phyloP scores from a whole-genome alignment of 805 yeast genomes.

The Cephaloascus albidus region DNA sequence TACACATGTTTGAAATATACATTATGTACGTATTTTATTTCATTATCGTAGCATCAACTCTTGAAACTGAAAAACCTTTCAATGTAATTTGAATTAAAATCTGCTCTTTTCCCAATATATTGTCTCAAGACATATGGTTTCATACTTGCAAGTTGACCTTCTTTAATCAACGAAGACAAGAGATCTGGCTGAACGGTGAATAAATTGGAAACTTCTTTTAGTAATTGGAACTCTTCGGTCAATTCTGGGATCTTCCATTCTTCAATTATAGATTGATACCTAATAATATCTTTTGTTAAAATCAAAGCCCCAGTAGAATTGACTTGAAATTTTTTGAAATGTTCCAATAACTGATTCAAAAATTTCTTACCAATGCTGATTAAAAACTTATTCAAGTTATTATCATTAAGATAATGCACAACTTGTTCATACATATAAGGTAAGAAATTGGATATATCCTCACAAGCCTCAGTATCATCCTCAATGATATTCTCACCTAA shows the following conservation, averaged over 20 bases:
- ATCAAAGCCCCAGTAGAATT: conserved; percentile 77
- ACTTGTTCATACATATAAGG: conserved; percentile 29
- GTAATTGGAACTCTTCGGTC: conserved; percentile 53
- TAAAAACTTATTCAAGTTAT: conserved; percentile 42
- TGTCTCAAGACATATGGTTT: conserved; percentile 54
- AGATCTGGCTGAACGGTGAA: conserved; percentile 80
- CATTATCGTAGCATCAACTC: conserved; percentile 2
- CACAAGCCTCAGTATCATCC: conserved; percentile 68
- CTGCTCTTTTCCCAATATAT: conserved; percentile 61
- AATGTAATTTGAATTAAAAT: conserved; percentile 48
- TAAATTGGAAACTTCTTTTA: conserved; percentile 76
- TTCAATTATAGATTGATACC: conserved; percentile 61
- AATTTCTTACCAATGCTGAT: conserved; percentile 49
- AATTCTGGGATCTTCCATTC: conserved; percentile 57
- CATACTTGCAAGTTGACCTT: conserved; percentile 65
- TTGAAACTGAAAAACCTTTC: conserved; percentile 33
- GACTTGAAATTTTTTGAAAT: conserved; percentile 67
- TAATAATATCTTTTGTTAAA: conserved; percentile 72
- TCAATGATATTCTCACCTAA: conserved; percentile 29
- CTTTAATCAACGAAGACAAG: conserved; percentile 67
- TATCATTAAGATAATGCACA: conserved; percentile 17
- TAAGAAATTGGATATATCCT: conserved; percentile 47
- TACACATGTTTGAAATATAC: conserved; percentile 1
- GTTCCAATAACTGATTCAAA: conserved; percentile 52
- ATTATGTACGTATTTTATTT: background rate